Percentiles rank a stretch among this genome's conserved stretches.
phyloP scores from a whole-genome alignment of 176 grass and related monocot genomes.

The Bothriochloa decipiens region DNA sequence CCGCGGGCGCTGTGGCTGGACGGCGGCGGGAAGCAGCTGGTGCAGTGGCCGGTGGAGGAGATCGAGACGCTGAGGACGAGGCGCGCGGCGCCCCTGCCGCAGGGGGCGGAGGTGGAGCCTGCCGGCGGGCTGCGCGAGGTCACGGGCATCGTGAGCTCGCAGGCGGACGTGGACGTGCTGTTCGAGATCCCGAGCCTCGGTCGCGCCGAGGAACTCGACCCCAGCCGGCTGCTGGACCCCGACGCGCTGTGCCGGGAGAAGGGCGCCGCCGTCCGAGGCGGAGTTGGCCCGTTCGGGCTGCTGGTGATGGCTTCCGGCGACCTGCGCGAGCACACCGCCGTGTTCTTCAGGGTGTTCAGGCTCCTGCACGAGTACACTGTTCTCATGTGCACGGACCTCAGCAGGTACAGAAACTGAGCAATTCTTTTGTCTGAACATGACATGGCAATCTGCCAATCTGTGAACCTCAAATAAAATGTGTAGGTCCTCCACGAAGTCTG shows the following conservation, averaged over 20 bases:
- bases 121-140: conserved; percentile 44
- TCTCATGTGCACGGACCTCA: conserved; percentile 73
- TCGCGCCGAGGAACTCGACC: conserved; percentile 41
- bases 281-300: conserved; percentile 66
- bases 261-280: conserved; percentile 33
- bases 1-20: conserved; percentile 71
- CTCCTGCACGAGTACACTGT: conserved; percentile 36
- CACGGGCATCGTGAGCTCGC: conserved; percentile 38
- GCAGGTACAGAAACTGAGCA: conserved; percentile 39
- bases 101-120: not conserved
- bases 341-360: conserved; percentile 66
- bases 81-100: conserved; percentile 1
- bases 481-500: conserved; percentile 57
- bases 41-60: conserved; percentile 81
- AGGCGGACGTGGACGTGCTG: conserved; percentile 65
- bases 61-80: conserved; percentile 51
- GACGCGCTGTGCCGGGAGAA: conserved; percentile 43
- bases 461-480: not conserved
- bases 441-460: not conserved
- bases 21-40: conserved; percentile 43
- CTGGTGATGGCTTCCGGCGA: conserved; percentile 55
- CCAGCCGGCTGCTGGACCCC: conserved; percentile 42
- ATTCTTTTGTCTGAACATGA: not conserved
- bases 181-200: conserved; percentile 52
- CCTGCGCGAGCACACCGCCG: conserved; percentile 55